These are phyloP conservation scores for Cladosporium oxysporum DNA, from an alignment of 2,329 filamentous ascomycete species.

Conservation along the genomic window DNA sequence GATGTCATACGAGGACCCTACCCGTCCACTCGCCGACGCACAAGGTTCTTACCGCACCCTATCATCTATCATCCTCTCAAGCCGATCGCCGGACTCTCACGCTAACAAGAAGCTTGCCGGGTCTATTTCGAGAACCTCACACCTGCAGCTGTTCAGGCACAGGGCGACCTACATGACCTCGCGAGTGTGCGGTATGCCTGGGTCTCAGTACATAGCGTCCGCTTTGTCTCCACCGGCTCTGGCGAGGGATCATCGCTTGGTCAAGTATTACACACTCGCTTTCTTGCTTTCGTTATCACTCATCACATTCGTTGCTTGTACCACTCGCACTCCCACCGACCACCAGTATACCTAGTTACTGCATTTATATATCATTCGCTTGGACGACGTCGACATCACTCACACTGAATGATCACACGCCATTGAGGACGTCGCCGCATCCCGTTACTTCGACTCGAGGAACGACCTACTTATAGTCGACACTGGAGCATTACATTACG, in stretches of 20 bases:
- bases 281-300: conserved; percentile 14
- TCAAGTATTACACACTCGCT: conserved; percentile 21
- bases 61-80: conserved; percentile 18
- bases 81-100: conserved; percentile 17
- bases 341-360: conserved; percentile 2
- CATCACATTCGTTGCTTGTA: conserved; percentile 15
- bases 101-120: conserved; percentile 19
- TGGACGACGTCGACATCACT: neutral
- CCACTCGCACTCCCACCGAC: conserved; percentile 2
- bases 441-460: neutral
- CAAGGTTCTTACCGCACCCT: conserved; percentile 21
- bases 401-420: neutral
- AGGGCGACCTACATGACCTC: conserved; percentile 17
- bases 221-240: conserved; percentile 18
- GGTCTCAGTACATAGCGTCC: conserved; percentile 21
- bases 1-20: conserved; percentile 21
- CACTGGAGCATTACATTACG: neutral
- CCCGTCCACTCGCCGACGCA: conserved; percentile 15
- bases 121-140: conserved; percentile 22
- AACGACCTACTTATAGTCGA: neutral
- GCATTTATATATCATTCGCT: neutral
- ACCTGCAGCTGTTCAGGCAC: conserved; percentile 19
- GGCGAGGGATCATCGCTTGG: conserved; percentile 19
- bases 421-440: conserved; percentile 11
- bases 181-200: conserved; percentile 20